phyloP scores from a whole-genome alignment of 805 yeast genomes.

The Schwanniomyces polymorphus region DNA sequence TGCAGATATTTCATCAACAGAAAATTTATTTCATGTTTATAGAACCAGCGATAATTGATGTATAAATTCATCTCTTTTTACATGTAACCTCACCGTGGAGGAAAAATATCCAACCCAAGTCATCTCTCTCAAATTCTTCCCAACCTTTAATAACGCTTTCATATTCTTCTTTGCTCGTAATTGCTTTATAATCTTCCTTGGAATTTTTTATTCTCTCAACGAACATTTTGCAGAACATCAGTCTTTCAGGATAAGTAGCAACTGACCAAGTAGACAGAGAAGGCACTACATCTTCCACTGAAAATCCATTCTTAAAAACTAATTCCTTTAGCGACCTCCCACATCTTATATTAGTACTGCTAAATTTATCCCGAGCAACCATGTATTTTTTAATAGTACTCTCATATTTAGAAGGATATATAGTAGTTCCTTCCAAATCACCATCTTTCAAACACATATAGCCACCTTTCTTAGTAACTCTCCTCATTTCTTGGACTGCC shows the following conservation, averaged over 20 bases:
- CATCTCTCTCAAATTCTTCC: slow-evolving; percentile 15
- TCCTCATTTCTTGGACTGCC: slow-evolving; percentile 33
- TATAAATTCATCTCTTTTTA: slow-evolving; percentile 4
- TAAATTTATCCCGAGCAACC: slow-evolving; percentile 4
- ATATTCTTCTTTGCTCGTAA: slow-evolving; percentile 3
- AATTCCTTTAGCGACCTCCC: slow-evolving; percentile 16
- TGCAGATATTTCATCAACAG: background rate
- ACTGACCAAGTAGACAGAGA: slow-evolving; percentile 15
- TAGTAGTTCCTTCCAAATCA: slow-evolving; percentile 16
- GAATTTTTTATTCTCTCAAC: slow-evolving; percentile 11
- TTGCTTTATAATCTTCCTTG: slow-evolving; percentile 6
- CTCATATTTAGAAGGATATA: slow-evolving; percentile 18
- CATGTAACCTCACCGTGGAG: slow-evolving; percentile 18
- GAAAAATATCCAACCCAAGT: slow-evolving; percentile 10
- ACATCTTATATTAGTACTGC: slow-evolving; percentile 11
- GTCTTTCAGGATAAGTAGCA: slow-evolving; percentile 8
- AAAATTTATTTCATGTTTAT: background rate
- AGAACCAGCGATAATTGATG: too few relatives aligned
- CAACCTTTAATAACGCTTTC: slow-evolving; percentile 10
- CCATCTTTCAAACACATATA: slow-evolving; percentile 32
- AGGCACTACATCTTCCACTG: slow-evolving; percentile 7
- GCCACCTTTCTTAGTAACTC: slow-evolving; percentile 36
- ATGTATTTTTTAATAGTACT: slow-evolving; percentile 7
- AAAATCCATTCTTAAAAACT: slow-evolving; percentile 19
- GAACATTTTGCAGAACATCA: slow-evolving; percentile 9